phyloP scores from a whole-genome alignment of 2,329 filamentous ascomycete genomes.

The Arachnomyces sp. region DNA sequence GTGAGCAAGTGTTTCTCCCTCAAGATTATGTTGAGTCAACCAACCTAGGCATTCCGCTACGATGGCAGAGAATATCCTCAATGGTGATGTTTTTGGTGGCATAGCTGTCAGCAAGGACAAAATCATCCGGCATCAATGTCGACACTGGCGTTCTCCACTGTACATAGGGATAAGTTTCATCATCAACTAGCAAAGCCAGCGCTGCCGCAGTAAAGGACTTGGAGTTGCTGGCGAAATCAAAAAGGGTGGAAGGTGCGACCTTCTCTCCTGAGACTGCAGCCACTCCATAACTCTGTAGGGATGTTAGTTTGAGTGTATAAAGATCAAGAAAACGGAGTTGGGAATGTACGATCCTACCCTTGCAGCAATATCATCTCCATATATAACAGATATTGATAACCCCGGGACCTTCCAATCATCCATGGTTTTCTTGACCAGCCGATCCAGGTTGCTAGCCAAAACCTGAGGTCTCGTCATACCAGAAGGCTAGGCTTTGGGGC shows the following conservation, averaged over 20 bases:
- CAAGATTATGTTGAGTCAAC: conserved; percentile 20
- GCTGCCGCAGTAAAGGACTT: conserved; percentile 48
- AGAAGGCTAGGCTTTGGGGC: too few relatives aligned
- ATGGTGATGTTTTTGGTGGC: conserved; percentile 20
- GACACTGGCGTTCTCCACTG: conserved; percentile 13
- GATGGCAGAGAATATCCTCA: conserved; percentile 28
- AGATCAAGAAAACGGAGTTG: too few relatives aligned
- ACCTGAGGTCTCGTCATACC: too few relatives aligned
- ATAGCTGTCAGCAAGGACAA: conserved; percentile 26
- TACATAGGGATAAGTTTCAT: conserved; percentile 19
- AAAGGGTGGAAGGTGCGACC: conserved; percentile 43
- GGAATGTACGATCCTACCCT: conserved; percentile 6
- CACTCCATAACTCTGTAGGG: conserved; percentile 32
- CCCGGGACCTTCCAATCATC: conserved; percentile 9
- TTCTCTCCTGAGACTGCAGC: conserved; percentile 27
- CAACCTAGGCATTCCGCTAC: conserved; percentile 27
- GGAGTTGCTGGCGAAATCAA: conserved; percentile 48
- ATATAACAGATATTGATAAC: conserved; percentile 4
- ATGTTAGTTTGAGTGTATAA: neutral
- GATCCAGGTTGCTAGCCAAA: too few relatives aligned
- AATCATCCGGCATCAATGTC: conserved; percentile 19
- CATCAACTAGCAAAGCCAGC: conserved; percentile 36
- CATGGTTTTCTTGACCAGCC: too few relatives aligned
- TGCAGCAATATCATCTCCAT: conserved; percentile 4
- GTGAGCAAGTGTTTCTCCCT: conserved; percentile 32